Evolutionary conservation across 1,284 basidiomycete species (phyloP).

Genomic region (Athelia sp.): DNA sequence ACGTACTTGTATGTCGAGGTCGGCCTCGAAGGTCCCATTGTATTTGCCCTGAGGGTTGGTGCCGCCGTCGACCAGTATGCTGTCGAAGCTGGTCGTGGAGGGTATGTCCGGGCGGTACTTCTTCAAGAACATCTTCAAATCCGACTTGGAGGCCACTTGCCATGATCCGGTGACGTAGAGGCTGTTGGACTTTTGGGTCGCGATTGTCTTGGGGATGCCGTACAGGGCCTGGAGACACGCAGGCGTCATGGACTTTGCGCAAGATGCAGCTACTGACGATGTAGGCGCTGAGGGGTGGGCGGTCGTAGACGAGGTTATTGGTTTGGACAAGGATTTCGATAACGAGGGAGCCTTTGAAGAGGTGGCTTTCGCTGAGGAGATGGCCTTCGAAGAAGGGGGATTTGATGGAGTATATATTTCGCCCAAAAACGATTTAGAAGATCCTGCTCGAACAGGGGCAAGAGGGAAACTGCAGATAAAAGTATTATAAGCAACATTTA

Average conservation of each 20-base stretch:
- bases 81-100: constrained; percentile 24
- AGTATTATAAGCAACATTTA: neutral
- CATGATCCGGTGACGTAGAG: neutral
- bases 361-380: no score
- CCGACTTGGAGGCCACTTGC: constrained; percentile 7
- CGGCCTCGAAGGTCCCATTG: constrained; percentile 26
- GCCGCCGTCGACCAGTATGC: constrained; percentile 22
- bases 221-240: neutral
- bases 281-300: no score
- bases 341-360: no score
- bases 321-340: no score
- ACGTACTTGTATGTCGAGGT: constrained; percentile 14
- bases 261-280: neutral
- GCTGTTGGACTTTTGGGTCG: neutral
- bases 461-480: neutral
- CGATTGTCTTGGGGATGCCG: neutral
- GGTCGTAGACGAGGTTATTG: no score
- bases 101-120: constrained; percentile 28
- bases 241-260: neutral
- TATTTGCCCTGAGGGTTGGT: constrained; percentile 23
- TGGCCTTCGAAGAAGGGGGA: no score
- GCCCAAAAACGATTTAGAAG: no score
- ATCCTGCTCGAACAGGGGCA: no score
- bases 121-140: no score
- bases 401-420: no score